Evolutionary conservation across 2,329 filamentous ascomycete genomes (phyloP).

Genomic region (Mycocentrospora acerina): DNA sequence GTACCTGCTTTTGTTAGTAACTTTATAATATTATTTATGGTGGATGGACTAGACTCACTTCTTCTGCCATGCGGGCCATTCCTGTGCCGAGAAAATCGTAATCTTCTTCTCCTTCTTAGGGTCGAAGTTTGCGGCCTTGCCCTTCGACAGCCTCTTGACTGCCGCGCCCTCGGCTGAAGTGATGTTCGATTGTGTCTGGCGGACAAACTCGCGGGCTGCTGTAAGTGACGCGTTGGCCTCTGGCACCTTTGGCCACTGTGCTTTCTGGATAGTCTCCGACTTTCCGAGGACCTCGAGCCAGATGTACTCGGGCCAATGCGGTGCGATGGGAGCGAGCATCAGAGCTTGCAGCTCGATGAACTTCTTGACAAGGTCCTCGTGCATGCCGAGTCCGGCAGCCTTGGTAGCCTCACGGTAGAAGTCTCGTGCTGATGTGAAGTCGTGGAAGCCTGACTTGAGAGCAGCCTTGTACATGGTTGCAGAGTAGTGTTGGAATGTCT

Average conservation of each 20-base stretch:
- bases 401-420: conserved; percentile 83
- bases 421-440: conserved; percentile 84
- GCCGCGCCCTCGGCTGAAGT: conserved; percentile 81
- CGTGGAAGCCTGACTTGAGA: conserved; percentile 70
- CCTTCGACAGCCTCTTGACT: conserved; percentile 89
- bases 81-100: conserved; percentile 77
- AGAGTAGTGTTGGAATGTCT: conserved; percentile 77
- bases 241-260: conserved; percentile 70
- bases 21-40: too few species aligned
- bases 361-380: conserved; percentile 73
- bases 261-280: conserved; percentile 73
- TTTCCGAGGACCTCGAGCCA: conserved; percentile 89
- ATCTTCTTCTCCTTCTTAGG: conserved; percentile 90
- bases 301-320: conserved; percentile 93
- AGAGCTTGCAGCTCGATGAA: conserved; percentile 88
- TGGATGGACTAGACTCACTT: conserved; percentile 65
- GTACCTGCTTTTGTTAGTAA: conserved; percentile 22
- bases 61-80: conserved; percentile 88
- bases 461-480: conserved; percentile 44
- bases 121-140: conserved; percentile 82
- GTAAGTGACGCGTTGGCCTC: conserved; percentile 67
- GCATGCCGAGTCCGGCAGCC: conserved; percentile 80
- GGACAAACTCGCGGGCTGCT: conserved; percentile 81
- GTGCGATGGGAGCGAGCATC: conserved; percentile 79
- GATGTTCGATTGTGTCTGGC: conserved; percentile 72